These are phyloP conservation scores for Penstemon eatonii DNA, from an alignment of 257 asterid species.

Conservation along the genomic window DNA sequence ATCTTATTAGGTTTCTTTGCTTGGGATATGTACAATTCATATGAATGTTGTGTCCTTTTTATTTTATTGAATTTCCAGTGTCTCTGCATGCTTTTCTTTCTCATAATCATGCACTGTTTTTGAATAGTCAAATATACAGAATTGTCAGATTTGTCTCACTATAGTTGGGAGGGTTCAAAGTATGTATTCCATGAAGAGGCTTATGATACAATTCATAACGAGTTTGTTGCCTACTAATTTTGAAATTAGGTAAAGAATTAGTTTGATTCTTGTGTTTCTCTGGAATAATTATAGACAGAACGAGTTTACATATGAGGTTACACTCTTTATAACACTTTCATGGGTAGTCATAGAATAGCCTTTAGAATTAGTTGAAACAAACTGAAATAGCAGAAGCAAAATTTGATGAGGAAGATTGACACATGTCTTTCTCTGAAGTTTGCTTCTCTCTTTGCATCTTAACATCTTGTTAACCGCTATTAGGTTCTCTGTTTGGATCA, in stretches of 20 bases:
- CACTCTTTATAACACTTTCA: neutral
- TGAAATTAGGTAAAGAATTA: neutral
- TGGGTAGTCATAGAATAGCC: neutral
- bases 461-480: neutral
- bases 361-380: neutral
- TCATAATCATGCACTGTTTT: constrained; percentile 2
- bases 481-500: constrained; percentile 1
- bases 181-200: neutral
- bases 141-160: neutral
- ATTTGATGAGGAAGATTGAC: constrained; percentile 6
- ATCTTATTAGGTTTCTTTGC: neutral
- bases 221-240: constrained; percentile 1
- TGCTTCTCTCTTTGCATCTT: neutral
- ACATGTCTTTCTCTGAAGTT: neutral
- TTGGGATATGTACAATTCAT: neutral
- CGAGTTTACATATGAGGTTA: neutral
- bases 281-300: neutral
- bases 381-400: neutral
- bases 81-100: neutral
- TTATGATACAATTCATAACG: neutral
- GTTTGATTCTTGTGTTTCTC: neutral
- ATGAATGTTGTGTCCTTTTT: neutral
- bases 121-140: neutral
- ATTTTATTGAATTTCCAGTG: neutral
- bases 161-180: neutral